phyloP scores from a whole-genome alignment of 2,329 filamentous ascomycete genomes.

The Arthrinium phaeospermum region DNA sequence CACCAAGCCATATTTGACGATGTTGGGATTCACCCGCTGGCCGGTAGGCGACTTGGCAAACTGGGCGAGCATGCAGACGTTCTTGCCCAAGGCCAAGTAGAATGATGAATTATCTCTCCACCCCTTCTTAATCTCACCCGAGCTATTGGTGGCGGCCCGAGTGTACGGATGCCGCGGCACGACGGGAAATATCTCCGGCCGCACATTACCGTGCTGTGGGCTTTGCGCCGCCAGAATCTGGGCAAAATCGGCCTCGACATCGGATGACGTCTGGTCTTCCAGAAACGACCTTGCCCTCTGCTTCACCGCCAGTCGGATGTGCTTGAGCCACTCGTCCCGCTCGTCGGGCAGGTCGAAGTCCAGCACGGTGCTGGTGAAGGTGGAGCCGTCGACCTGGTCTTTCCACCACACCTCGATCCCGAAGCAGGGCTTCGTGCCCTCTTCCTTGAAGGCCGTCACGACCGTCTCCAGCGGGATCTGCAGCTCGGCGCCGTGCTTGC shows the following conservation, averaged over 20 bases:
- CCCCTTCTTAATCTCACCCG: conserved; percentile 51
- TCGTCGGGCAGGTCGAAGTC: conserved; percentile 56
- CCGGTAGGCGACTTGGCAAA: conserved; percentile 52
- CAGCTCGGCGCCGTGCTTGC: conserved; percentile 34
- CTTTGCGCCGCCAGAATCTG: conserved; percentile 54
- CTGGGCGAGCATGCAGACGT: conserved; percentile 58
- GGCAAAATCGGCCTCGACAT: conserved; percentile 53
- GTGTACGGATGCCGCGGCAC: conserved; percentile 52
- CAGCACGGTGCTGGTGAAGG: conserved; percentile 54
- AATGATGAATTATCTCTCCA: conserved; percentile 56
- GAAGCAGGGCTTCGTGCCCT: conserved; percentile 54
- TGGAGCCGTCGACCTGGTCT: conserved; percentile 47
- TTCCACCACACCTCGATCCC: conserved; percentile 65
- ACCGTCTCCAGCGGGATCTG: conserved; percentile 57
- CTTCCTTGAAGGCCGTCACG: conserved; percentile 58
- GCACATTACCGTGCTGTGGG: conserved; percentile 40
- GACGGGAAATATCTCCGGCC: conserved; percentile 57
- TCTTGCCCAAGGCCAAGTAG: conserved; percentile 60
- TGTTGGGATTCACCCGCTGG: conserved; percentile 53
- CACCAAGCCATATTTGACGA: conserved; percentile 58
- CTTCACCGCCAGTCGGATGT: conserved; percentile 50
- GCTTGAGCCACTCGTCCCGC: conserved; percentile 55
- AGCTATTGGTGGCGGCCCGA: conserved; percentile 44
- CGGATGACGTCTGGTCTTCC: conserved; percentile 49
- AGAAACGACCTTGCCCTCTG: conserved; percentile 34